Percentiles rank a stretch among this genome's conserved stretches.
phyloP scores from a whole-genome alignment of 805 yeast species.

The Lipomyces starkeyi region DNA sequence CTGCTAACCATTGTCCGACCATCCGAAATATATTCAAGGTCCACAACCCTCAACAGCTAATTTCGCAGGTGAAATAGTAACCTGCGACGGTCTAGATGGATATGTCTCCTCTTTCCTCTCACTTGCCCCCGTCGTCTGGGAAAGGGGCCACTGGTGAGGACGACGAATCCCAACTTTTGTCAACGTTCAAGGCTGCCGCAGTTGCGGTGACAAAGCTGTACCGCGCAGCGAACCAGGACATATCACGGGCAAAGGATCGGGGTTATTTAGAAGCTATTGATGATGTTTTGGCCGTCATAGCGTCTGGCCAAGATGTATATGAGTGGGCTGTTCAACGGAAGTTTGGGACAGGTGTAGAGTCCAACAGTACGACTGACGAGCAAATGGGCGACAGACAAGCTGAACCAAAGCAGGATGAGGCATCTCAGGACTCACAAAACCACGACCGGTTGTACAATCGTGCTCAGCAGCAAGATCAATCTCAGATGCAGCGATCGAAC shows the following conservation, averaged over 20 bases:
- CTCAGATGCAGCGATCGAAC: slow-evolving; percentile 5
- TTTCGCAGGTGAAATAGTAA: neutral
- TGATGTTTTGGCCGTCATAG: slow-evolving; percentile 52
- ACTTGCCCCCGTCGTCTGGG: slow-evolving; percentile 60
- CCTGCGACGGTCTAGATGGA: slow-evolving; percentile 53
- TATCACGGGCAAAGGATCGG: slow-evolving; percentile 54
- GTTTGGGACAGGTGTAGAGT: slow-evolving; percentile 13
- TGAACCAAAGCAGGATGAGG: neutral
- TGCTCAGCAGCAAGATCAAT: neutral
- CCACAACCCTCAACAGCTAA: neutral
- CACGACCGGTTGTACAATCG: neutral
- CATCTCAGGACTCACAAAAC: neutral
- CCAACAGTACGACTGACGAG: slow-evolving; percentile 12
- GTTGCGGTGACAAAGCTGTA: slow-evolving; percentile 72
- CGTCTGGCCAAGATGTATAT: slow-evolving; percentile 36
- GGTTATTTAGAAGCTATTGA: slow-evolving; percentile 70
- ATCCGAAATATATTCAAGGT: neutral
- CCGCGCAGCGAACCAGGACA: slow-evolving; percentile 62
- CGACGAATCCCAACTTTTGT: slow-evolving; percentile 59
- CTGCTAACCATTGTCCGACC: neutral
- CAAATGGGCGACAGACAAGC: slow-evolving; percentile 4
- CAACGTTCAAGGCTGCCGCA: slow-evolving; percentile 75
- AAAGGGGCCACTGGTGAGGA: slow-evolving; percentile 44
- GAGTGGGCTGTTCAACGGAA: slow-evolving; percentile 37
- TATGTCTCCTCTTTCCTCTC: slow-evolving; percentile 62